Evolutionary conservation across 2,329 filamentous ascomycete genomes (phyloP), one percentile per base, ranked within the genome.

Genomic region (Ophiostoma montium): DNA sequence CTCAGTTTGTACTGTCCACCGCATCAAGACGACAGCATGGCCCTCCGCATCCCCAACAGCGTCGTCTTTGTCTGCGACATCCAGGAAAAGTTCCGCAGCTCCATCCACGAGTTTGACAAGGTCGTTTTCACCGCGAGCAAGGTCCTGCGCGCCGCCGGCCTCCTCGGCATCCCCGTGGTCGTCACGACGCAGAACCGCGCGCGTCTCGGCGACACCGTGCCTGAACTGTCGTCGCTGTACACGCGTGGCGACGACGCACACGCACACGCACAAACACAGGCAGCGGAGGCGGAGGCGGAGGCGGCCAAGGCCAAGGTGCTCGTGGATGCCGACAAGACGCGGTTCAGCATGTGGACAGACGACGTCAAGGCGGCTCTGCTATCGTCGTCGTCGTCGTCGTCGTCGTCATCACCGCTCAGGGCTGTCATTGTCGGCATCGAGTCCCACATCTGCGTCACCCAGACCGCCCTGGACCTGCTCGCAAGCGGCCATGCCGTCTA

Each of bases 381-480:
- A 1, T 7, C 35, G 3, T 18, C 39, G 13, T 32, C 35, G 13
- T 19, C 39, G 16, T 19, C 39, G 13, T 12, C 35, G 27, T 33
- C 61, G 7, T 16, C 35, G 15, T 16, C 35, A 16, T 35, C 35
- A n/a, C 52, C 63, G 2, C 57, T 61, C 1, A 58, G 64, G 1
- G 75, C 87, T 48, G 82, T 86, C 49, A 78, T 96, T 54, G 82
- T 95, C 15, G 90, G 90, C 35, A 95, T 96, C 61, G 90, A 96
- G 67, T 78, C 79, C 36, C 90, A 96, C 67, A 92, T 96, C 62
- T 96, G 90, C 70, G 80, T 96, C 30, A 89, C 86, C 53, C 90
- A 96, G 72, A 95, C 90, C 38, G 79, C 86, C 15, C 72, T 95
- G 38, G 90, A 95, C 67, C 68, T 94, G 45, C 68, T 92, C 39